These are phyloP conservation scores for Gossypium schwendimanii DNA, from an alignment of 441 rosid species.

Conservation along the genomic window DNA sequence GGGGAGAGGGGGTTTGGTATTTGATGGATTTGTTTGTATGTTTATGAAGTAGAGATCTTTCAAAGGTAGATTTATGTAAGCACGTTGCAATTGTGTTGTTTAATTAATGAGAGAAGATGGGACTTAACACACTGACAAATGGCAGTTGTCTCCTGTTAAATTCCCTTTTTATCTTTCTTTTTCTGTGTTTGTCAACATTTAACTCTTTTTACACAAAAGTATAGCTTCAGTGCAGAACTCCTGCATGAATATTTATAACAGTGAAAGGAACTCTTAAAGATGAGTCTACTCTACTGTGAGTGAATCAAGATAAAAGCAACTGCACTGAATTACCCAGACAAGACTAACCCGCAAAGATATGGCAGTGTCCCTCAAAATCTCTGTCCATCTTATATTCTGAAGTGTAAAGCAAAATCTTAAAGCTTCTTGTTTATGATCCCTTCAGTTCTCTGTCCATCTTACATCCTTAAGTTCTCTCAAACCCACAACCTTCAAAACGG, in stretches of 20 bases:
- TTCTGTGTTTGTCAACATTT: not conserved
- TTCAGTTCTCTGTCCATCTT: too few species aligned
- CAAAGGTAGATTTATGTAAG: not conserved
- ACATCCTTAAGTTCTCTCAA: too few species aligned
- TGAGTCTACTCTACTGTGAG: not conserved
- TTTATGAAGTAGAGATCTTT: not conserved
- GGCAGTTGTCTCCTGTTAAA: conserved; percentile 20
- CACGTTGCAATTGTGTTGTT: conserved; percentile 24
- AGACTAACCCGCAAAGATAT: not conserved
- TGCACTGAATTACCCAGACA: not conserved
- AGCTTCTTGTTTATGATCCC: not conserved
- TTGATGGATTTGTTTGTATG: too few species aligned
- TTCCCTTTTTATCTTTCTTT: not conserved
- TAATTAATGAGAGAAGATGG: conserved; percentile 20
- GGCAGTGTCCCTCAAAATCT: not conserved
- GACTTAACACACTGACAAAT: conserved; percentile 5
- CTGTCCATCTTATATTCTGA: not conserved
- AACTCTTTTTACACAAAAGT: not conserved
- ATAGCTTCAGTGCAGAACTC: not conserved
- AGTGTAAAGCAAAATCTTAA: not conserved
- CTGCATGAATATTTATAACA: not conserved
- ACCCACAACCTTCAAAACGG: too few species aligned
- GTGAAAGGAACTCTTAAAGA: not conserved
- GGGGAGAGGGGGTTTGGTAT: too few species aligned
- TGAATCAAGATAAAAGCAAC: not conserved